Base-by-base conservation (phyloP, 164 flowering plant species). In the Dillenia suffruticosa region DNA sequence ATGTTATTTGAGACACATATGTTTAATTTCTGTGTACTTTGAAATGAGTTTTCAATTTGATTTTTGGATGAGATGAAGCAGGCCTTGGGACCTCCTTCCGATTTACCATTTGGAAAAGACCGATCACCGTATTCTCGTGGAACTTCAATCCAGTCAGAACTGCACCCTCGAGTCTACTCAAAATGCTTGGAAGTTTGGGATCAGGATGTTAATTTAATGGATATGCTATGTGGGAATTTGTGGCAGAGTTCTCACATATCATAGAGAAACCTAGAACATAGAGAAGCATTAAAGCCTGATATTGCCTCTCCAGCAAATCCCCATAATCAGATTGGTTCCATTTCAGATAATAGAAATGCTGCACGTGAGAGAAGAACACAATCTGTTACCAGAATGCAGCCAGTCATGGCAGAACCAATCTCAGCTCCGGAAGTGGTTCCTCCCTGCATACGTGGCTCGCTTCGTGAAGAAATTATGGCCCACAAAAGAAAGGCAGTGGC, bases 401-500 rank as follows among this genome's bases (percentile, higher is more conserved):
- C 62, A 49, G 15, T 32, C 13, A 16, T 32, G 40, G 0, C 62
- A 15, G 63, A 64, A 24, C 54, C 32, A 53, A 69, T 46, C 59
- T 15, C 66, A 5, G 24, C 24, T 62, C 61, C 47, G 56, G 72
- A 10, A 32, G 46, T 50, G 22, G 24, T 52, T 69, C 62, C 78
- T 68, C 64, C 59, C 15, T 63, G 52, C 40, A 24, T 58, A 46
- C 68, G 64, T 19, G 66, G 53, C 67, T 63, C 82, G 43, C 54
- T 68, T 15, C 70, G 64, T 51, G 81, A 82, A 72, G 88, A 82
- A 50, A 76, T 88, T 44, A 70, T 85, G 61, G 77, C 72, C 69
- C 86, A 57, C 50, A 91, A 88, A 72, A 82, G 74, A 70, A 86
- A 67, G 61, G 97, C 95, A 5, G 58, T 91, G 65, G 63, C 82